phyloP scores from a whole-genome alignment of 2,329 filamentous ascomycete species.

The Purpureocillium lavendulum region DNA sequence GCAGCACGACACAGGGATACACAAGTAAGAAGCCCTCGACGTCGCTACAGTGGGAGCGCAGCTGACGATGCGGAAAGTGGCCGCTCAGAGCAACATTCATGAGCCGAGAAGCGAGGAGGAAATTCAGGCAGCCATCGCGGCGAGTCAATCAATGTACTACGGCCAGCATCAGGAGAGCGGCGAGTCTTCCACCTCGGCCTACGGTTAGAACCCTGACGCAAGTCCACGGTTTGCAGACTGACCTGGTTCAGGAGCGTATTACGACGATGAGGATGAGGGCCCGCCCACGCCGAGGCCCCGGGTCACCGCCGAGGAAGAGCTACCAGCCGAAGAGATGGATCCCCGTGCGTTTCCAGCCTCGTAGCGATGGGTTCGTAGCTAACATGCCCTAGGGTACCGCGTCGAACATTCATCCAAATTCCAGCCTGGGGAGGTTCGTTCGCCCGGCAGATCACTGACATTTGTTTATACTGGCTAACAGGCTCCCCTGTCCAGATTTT shows the following conservation, averaged over 20 bases:
- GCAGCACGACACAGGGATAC: not conserved
- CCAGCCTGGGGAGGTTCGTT: slow-evolving; percentile 30
- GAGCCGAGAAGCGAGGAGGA: slow-evolving; percentile 10
- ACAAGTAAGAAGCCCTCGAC: not conserved
- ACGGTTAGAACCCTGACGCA: slow-evolving; percentile 10
- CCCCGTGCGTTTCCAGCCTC: slow-evolving; percentile 20
- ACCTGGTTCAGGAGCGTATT: slow-evolving; percentile 8
- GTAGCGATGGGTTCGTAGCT: not conserved
- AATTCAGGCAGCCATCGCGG: slow-evolving; percentile 10
- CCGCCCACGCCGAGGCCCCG: slow-evolving; percentile 12
- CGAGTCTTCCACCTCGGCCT: slow-evolving; percentile 11
- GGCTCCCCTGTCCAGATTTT: slow-evolving; percentile 34
- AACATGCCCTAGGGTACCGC: slow-evolving; percentile 23
- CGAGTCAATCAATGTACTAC: slow-evolving; percentile 11
- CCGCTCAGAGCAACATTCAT: not conserved
- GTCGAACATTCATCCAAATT: slow-evolving; percentile 30
- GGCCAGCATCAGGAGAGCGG: slow-evolving; percentile 3
- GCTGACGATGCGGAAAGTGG: not conserved
- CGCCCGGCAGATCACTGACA: not conserved
- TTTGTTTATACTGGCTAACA: not conserved
- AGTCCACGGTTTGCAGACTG: too few species aligned
- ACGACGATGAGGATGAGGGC: slow-evolving; percentile 18
- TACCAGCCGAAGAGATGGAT: slow-evolving; percentile 19
- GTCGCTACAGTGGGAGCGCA: not conserved
- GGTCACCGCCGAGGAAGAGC: slow-evolving; percentile 6